Conservation (phyloP, 345 rosid species). For the Diplotaxis tenuifolia region DNA sequence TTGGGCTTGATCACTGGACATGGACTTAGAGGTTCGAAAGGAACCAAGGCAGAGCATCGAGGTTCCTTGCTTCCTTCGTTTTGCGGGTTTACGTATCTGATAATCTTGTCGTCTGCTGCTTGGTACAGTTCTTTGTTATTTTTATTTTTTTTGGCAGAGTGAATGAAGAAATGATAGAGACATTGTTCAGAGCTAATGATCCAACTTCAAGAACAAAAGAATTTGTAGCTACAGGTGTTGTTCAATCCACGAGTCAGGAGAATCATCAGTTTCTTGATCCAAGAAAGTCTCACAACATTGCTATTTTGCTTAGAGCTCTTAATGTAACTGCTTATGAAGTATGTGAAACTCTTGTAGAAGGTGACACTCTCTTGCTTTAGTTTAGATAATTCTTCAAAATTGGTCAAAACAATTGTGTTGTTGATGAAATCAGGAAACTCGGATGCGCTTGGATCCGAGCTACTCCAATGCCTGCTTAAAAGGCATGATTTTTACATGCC, state of each 20-base stretch:
- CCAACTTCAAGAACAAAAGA: slow-evolving; percentile 48
- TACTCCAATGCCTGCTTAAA: slow-evolving; percentile 80
- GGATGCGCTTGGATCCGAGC: slow-evolving; percentile 83
- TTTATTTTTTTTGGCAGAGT: slow-evolving; percentile 72
- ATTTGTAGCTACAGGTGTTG: slow-evolving; percentile 26
- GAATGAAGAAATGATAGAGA: slow-evolving; percentile 96
- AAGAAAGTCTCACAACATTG: slow-evolving; percentile 84
- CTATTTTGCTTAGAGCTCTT: slow-evolving; percentile 86
- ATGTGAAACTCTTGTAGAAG: slow-evolving; percentile 85
- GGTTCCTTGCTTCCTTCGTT: too few species aligned
- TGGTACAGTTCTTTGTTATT: too few species aligned
- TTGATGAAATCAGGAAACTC: slow-evolving; percentile 60
- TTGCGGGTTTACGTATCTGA: too few species aligned
- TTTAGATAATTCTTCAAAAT: not conserved
- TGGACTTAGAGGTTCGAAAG: too few species aligned
- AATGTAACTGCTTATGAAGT: slow-evolving; percentile 91
- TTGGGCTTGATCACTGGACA: too few species aligned
- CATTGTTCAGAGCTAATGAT: slow-evolving; percentile 64
- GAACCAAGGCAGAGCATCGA: too few species aligned
- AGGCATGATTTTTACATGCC: too few species aligned
- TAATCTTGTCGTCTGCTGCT: too few species aligned
- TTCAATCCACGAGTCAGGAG: slow-evolving; percentile 46
- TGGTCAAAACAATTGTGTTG: slow-evolving; percentile 3
- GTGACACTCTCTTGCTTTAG: too few species aligned
- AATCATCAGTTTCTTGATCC: slow-evolving; percentile 76